Base-by-base conservation (phyloP, 495 filamentous ascomycete species). In the Penicillium egyptiacum region DNA sequence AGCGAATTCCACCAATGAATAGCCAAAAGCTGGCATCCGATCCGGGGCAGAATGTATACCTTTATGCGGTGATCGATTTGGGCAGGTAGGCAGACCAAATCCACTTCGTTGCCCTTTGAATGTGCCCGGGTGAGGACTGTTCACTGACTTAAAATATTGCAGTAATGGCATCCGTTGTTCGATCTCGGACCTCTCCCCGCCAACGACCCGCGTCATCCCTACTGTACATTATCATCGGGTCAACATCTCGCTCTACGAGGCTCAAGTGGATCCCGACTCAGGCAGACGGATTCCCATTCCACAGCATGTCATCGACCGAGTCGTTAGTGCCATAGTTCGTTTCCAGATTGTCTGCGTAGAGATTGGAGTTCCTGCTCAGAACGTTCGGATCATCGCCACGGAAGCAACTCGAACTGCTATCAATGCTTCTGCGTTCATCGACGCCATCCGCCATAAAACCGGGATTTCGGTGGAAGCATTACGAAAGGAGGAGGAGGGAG, bases 151-250 rank as follows among this genome's bases (percentile, higher is more conserved):
- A 4, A n/a, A 1, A 43, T 42, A 42, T 3, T 28, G 4, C 40
- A 96, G 92, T 76, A 97, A 97, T 81, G 92, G 92, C 57, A 93
- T 97, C 61, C 91, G 92, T 43, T 96, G 96, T 76, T 93, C 89
- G 9, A 91, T 97, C 57, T 88, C 91, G 9, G 83, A 90, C 53
- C 81, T 96, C 30, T 81, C 86, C 2, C 83, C 86, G 8, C 83
- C 87, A 2, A 83, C 76, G 4, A 75, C 86, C 16, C 86, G 92
- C 14, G 81, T 92, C 30, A 79, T 96, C 26, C 88, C 80, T 17
- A 92, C 87, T 33, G 58, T 95, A 51, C 94, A 90, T 68, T 83
- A 84, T 57, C 86, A 92, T 63, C 86, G 92, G 7, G 83, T 83
- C 20, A 83, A 82, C 46, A 90, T 97, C 62, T 96, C 91, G 0